phyloP scores from a whole-genome alignment of 2,329 filamentous ascomycete genomes.

The Colletotrichum sp. region DNA sequence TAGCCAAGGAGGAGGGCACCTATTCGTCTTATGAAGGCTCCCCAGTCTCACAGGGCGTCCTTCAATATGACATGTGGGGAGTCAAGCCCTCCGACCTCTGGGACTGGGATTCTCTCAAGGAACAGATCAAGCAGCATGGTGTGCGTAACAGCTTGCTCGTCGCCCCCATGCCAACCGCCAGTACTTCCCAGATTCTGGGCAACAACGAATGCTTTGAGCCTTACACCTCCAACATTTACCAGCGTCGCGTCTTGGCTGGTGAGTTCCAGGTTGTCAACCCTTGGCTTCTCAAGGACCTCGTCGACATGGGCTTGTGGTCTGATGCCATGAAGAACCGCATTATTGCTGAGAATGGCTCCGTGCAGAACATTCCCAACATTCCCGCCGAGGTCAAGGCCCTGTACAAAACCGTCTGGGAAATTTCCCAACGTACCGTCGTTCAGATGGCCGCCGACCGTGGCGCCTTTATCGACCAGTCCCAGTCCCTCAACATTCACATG shows the following conservation, averaged over 20 bases:
- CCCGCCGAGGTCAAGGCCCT: constrained; percentile 93
- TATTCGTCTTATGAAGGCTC: constrained; percentile 94
- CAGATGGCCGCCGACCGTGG: constrained; percentile 99
- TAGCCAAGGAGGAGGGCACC: constrained; percentile 82
- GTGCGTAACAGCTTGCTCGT: constrained; percentile 94
- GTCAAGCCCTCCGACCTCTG: constrained; percentile 92
- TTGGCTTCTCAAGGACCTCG: constrained; percentile 96
- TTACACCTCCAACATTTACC: constrained; percentile 99
- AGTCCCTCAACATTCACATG: constrained; percentile 99
- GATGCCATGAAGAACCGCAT: constrained; percentile 99
- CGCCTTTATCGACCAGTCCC: constrained; percentile 98
- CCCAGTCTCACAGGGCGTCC: constrained; percentile 90
- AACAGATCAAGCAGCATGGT: constrained; percentile 89
- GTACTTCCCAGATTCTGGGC: constrained; percentile 95
- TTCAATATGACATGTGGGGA: constrained; percentile 99
- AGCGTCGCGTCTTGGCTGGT: constrained; percentile 93
- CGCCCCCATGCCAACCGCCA: constrained; percentile 97
- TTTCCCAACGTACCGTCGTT: constrained; percentile 92
- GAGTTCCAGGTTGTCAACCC: constrained; percentile 99
- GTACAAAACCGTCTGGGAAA: constrained; percentile 99
- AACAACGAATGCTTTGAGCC: constrained; percentile 99
- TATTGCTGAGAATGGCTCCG: constrained; percentile 93
- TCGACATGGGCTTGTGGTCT: constrained; percentile 97
- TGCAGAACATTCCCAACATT: constrained; percentile 97
- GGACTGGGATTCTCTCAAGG: constrained; percentile 93